Evolutionary conservation across 352 stramenopile species (phyloP).

Genomic region (Globisporangium nagaii): DNA sequence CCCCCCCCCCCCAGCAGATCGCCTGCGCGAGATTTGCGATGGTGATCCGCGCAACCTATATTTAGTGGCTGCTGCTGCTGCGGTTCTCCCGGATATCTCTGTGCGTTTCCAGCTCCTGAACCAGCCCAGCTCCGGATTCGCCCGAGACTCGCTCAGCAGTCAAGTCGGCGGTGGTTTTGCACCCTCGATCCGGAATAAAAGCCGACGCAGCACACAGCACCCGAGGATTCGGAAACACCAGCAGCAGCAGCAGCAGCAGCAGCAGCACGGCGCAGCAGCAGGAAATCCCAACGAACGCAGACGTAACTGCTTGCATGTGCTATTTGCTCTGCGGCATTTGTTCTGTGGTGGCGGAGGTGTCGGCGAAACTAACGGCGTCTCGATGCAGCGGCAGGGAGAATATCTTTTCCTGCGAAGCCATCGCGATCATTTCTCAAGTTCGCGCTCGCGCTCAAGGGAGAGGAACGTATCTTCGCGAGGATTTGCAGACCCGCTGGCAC

Average conservation of each 20-base stretch:
- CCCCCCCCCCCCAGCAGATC: neutral
- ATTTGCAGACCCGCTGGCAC: no score
- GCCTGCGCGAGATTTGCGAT: no score
- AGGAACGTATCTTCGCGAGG: conserved; percentile 1
- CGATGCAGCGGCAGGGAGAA: conserved; percentile 10
- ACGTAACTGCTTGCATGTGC: conserved; percentile 6
- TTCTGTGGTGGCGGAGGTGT: no score
- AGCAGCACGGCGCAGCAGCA: neutral
- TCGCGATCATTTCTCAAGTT: conserved; percentile 42
- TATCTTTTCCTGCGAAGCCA: conserved; percentile 26
- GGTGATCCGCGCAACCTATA: neutral
- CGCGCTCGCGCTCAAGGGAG: conserved; percentile 3
- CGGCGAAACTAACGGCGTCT: conserved; percentile 8
- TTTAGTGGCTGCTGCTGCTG: neutral
- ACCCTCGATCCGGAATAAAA: neutral
- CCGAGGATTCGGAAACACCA: neutral
- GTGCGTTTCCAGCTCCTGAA: neutral
- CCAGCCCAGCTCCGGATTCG: neutral
- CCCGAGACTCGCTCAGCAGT: neutral
- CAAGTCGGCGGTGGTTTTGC: conserved; percentile 5
- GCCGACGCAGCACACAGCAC: no score
- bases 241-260: no score
- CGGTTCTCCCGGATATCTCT: conserved; percentile 1
- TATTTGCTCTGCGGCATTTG: neutral
- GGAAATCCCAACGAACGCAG: conserved; percentile 2